Evolutionary conservation across 1,284 basidiomycete species (phyloP).

Genomic region (Malassezia cuniculi): DNA sequence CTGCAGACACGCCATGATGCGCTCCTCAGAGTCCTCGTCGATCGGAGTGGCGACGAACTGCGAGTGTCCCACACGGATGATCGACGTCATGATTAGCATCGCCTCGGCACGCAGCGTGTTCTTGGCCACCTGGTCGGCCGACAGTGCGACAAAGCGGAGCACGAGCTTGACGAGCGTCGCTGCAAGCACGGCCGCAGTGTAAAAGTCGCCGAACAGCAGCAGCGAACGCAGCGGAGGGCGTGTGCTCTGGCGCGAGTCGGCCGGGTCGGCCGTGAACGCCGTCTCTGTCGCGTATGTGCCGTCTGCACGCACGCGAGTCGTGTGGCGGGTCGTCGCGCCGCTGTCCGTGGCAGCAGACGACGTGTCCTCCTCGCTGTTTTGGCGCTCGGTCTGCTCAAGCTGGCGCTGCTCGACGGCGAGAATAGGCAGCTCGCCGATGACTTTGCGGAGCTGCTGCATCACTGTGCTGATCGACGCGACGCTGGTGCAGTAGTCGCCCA

Average conservation of each 20-base stretch:
- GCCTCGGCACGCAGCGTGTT: constrained; percentile 67
- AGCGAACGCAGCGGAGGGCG: constrained; percentile 88
- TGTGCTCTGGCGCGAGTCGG: constrained; percentile 66
- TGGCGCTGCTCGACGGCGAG: constrained; percentile 53
- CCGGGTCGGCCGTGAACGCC: constrained; percentile 67
- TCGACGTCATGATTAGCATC: constrained; percentile 95
- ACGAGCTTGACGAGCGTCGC: constrained; percentile 84
- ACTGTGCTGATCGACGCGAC: constrained; percentile 45
- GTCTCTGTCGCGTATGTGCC: constrained; percentile 97
- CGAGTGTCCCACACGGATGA: constrained; percentile 91
- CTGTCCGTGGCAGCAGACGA: constrained; percentile 21
- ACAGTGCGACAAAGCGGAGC: constrained; percentile 60
- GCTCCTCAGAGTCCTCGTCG: constrained; percentile 93
- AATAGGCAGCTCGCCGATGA: constrained; percentile 90
- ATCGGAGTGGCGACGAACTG: constrained; percentile 85
- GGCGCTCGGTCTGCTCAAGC: constrained; percentile 39
- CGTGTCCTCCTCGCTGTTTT: constrained; percentile 7
- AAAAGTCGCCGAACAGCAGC: constrained; percentile 90
- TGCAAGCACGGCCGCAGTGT: constrained; percentile 80
- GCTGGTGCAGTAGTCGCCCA: constrained; percentile 66
- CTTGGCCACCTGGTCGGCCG: constrained; percentile 53
- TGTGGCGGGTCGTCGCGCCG: constrained; percentile 49
- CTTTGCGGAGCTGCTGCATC: constrained; percentile 70
- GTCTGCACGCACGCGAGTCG: constrained; percentile 68
- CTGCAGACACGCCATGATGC: constrained; percentile 91